A percentile compares a stretch with the other conserved stretches of the same genome.
Conservation (phyloP, 768 basidiomycete species). For the Mycena kentingensis region DNA sequence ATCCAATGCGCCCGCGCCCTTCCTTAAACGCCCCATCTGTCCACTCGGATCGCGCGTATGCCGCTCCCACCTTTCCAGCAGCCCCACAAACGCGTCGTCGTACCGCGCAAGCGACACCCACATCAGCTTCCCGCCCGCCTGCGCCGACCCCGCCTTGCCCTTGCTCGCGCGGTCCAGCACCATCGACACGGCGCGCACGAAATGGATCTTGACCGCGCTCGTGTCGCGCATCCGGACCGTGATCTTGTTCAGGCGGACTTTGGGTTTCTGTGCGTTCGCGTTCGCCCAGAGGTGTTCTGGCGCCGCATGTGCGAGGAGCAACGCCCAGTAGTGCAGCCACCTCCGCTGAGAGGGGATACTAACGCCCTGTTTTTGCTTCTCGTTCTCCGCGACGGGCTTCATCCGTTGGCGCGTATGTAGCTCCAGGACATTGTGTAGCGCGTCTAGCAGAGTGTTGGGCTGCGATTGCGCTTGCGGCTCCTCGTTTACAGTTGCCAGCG, state of each 20-base stretch:
- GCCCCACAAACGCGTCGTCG: slow-evolving; percentile 65
- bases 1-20: slow-evolving; percentile 37
- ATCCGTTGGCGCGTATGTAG: slow-evolving; percentile 73
- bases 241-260: slow-evolving; percentile 59
- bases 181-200: slow-evolving; percentile 60
- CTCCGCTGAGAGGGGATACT: slow-evolving; percentile 82
- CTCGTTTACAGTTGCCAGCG: background rate
- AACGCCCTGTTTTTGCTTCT: slow-evolving; percentile 57
- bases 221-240: slow-evolving; percentile 61
- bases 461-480: no score
- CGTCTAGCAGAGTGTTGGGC: slow-evolving; percentile 35
- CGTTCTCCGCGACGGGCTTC: slow-evolving; percentile 41
- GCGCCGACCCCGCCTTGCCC: slow-evolving; percentile 30
- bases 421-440: slow-evolving; percentile 58
- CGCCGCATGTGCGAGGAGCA: slow-evolving; percentile 56
- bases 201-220: slow-evolving; percentile 48
- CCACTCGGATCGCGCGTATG: slow-evolving; percentile 45
- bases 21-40: slow-evolving; percentile 40
- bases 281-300: slow-evolving; percentile 52
- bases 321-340: slow-evolving; percentile 78
- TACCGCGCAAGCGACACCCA: slow-evolving; percentile 85
- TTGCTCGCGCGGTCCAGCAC: slow-evolving; percentile 50
- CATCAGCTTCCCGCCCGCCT: slow-evolving; percentile 37
- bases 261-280: slow-evolving; percentile 31
- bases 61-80: slow-evolving; percentile 63